These are phyloP conservation scores for Ambrosia artemisiifolia DNA, from an alignment of 129 eudicot genomes.

Conservation along the genomic window DNA sequence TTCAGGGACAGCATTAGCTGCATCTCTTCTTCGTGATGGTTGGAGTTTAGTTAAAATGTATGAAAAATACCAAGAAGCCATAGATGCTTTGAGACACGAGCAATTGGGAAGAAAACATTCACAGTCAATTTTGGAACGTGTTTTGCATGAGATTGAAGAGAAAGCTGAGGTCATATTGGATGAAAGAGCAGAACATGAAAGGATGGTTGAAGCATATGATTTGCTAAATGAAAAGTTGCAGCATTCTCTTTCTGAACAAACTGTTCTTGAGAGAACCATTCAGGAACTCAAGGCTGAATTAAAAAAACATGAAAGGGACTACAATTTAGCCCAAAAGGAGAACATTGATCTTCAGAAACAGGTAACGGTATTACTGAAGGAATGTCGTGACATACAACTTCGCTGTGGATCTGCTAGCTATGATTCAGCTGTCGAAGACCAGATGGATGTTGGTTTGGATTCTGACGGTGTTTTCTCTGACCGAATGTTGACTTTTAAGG, in stretches of 20 bases:
- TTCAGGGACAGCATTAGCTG: conserved; percentile 97
- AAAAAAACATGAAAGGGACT: conserved; percentile 73
- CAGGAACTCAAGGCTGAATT: conserved; percentile 79
- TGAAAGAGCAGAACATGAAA: conserved; percentile 87
- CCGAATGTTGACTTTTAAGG: conserved; percentile 65
- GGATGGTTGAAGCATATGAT: conserved; percentile 76
- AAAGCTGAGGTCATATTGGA: conserved; percentile 82
- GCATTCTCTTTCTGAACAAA: conserved; percentile 64
- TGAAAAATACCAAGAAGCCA: conserved; percentile 88
- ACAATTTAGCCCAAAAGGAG: conserved; percentile 54
- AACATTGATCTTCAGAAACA: conserved; percentile 73
- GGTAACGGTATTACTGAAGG: conserved; percentile 77
- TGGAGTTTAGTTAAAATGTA: conserved; percentile 97
- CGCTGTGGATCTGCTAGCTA: conserved; percentile 47
- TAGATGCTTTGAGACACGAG: conserved; percentile 88
- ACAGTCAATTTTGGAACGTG: conserved; percentile 70
- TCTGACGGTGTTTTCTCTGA: conserved; percentile 51
- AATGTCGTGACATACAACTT: conserved; percentile 90
- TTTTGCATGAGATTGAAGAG: conserved; percentile 79
- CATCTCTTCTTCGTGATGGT: conserved; percentile 93
- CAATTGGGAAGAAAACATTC: conserved; percentile 87
- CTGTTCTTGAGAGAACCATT: conserved; percentile 48
- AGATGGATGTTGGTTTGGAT: conserved; percentile 29
- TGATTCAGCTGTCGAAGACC: conserved; percentile 26
- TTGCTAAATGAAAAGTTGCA: conserved; percentile 63